Percentiles rank a stretch among this genome's conserved stretches.
Conservation (phyloP, 768 basidiomycete genomes). For the Thelephora ganbajun region DNA sequence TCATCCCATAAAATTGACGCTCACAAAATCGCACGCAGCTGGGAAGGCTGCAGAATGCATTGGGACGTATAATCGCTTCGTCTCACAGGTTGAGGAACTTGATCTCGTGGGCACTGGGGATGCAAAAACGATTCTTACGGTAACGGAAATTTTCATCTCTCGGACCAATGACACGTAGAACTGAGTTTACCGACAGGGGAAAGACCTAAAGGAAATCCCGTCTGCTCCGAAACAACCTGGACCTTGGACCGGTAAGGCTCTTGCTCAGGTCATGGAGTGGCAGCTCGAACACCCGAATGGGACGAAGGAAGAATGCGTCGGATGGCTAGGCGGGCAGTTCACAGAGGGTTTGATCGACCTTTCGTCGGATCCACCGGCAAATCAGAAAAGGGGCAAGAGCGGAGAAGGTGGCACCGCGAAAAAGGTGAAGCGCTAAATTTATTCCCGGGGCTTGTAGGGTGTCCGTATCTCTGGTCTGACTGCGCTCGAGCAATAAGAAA, state of each 20-base stretch:
- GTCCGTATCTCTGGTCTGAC: no score
- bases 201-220: conserved; percentile 30
- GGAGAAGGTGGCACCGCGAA: conserved; percentile 13
- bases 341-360: not conserved
- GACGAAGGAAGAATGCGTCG: conserved; percentile 49
- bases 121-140: conserved; percentile 63
- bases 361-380: conserved; percentile 7
- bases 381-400: conserved; percentile 14
- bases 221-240: conserved; percentile 48
- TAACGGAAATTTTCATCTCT: conserved; percentile 22
- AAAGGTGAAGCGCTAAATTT: conserved; percentile 14
- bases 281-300: conserved; percentile 65
- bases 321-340: conserved; percentile 36
- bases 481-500: no score
- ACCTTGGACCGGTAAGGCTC: conserved; percentile 50
- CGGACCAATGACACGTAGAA: not conserved
- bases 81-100: conserved; percentile 43
- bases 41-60: conserved; percentile 34
- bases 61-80: conserved; percentile 51
- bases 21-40: conserved; percentile 17
- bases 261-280: conserved; percentile 69
- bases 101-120: conserved; percentile 48
- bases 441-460: no score
- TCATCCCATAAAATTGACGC: conserved; percentile 5
- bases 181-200: conserved; percentile 40